Percentiles rank a stretch among this genome's conserved stretches.
phyloP scores from a whole-genome alignment of 208 protist species.

The Ichthyophonus hoferi region DNA sequence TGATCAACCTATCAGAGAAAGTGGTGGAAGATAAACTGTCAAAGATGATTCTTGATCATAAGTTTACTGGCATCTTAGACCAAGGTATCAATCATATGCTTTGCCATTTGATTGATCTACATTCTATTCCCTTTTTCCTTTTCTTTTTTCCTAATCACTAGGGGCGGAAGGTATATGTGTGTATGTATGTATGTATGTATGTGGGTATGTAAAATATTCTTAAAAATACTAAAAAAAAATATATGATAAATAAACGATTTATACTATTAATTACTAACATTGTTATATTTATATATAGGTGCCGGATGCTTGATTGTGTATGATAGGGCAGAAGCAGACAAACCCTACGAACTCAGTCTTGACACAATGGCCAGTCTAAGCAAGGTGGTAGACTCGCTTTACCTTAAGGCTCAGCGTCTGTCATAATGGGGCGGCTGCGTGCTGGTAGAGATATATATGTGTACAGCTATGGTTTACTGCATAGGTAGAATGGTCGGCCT shows the following conservation, averaged over 20 bases:
- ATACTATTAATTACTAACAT: not conserved
- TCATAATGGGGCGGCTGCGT: no score
- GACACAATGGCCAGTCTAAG: slow-evolving; percentile 68
- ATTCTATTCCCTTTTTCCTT: not conserved
- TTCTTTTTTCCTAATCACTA: not conserved
- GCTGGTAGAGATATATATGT: no score
- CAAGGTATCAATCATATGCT: slow-evolving; percentile 60
- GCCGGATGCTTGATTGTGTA: slow-evolving; percentile 82
- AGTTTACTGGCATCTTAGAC: slow-evolving; percentile 83
- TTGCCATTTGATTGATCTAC: not conserved
- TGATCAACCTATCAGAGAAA: slow-evolving; percentile 35
- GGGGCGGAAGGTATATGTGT: not conserved
- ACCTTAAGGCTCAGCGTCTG: slow-evolving; percentile 66
- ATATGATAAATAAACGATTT: not conserved
- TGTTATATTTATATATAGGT: slow-evolving; percentile 37
- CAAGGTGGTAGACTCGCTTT: slow-evolving; percentile 71
- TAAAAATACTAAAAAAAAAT: not conserved
- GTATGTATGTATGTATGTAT: not conserved
- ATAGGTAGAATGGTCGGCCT: no score
- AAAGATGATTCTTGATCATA: slow-evolving; percentile 97
- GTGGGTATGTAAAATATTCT: not conserved
- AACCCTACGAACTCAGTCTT: slow-evolving; percentile 49
- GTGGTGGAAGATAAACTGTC: slow-evolving; percentile 73
- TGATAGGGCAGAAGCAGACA: slow-evolving; percentile 63
- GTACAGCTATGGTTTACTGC: no score